A percentile compares a stretch with the other conserved stretches of the same genome.
Evolutionary conservation across 1,284 basidiomycete genomes (phyloP).

Genomic region (Schizopora paradoxa): DNA sequence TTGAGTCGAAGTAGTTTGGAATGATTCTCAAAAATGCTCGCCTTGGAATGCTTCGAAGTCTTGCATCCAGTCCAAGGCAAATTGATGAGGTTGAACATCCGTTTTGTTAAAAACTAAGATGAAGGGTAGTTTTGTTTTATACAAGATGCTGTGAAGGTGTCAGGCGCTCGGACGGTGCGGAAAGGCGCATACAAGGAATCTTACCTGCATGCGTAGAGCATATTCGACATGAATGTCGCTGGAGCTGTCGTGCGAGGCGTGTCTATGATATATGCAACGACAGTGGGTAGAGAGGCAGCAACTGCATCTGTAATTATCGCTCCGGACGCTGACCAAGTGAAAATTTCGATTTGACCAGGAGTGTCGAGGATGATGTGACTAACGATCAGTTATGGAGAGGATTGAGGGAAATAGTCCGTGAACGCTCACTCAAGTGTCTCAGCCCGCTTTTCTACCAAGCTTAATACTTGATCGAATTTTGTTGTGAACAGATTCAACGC

Average conservation of each 20-base stretch:
- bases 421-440: conserved; percentile 76
- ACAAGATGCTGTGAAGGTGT: conserved; percentile 70
- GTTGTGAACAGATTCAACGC: conserved; percentile 98
- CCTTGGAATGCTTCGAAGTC: conserved; percentile 89
- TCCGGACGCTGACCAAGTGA: conserved; percentile 99
- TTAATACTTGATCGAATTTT: conserved; percentile 97
- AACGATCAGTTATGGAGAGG: conserved; percentile 4
- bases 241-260: conserved; percentile 93
- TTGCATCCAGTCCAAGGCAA: conserved; percentile 97
- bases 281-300: conserved; percentile 88
- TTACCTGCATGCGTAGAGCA: conserved; percentile 97
- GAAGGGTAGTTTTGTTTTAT: conserved; percentile 97
- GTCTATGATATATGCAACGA: conserved; percentile 96
- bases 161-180: not conserved
- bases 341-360: conserved; percentile 99
- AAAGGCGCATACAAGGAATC: conserved; percentile 22
- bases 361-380: conserved; percentile 96
- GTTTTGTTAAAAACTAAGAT: conserved; percentile 99
- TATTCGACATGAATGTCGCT: conserved; percentile 99
- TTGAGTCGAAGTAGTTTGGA: not conserved
- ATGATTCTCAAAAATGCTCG: not conserved
- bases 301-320: conserved; percentile 99
- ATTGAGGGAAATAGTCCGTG: not conserved
- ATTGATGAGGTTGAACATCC: conserved; percentile 84
- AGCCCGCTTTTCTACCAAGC: conserved; percentile 87